Base-by-base conservation (phyloP, 2,329 filamentous ascomycete species). In the Zymoseptoria pseudotritici region DNA sequence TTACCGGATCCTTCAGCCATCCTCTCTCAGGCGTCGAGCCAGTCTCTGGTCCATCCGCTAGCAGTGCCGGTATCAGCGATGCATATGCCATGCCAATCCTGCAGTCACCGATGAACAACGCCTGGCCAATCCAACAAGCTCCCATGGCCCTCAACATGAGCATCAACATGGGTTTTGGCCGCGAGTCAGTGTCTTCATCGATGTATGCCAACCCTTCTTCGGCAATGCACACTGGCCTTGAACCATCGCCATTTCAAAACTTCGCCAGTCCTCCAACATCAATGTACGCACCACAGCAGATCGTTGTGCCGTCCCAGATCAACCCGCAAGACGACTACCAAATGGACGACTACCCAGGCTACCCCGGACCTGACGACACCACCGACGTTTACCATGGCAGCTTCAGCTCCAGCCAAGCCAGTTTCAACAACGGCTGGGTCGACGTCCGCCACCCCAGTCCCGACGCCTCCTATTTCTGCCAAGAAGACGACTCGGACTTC, bases 281-380 rank as follows among this genome's bases (percentile, higher is more conserved):
- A 20, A 11, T 55, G 19, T 59, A 58, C 29, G 55, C 58, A 4
- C 36, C 49, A 7, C 63, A 61, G 2, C 62, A 64, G 29, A 61
- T 67, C 2, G 63, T 70, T 4, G 64, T 69, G 7, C 69, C 69
- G 10, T 67, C 68, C 1, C 63, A 70, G 36, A 59, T 71, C 2
- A 63, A 59, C 6, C 63, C 65, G 4, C 64, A 63, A 46, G 63
- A 67, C 4, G 64, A 63, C 50, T 68, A 65, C 36, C 31, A 53
- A 0, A 65, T 66, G 61, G 58, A 64, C 2, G 53, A 63, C 3
- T 65, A 62, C 53, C 29, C 58, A 1, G 56, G 46, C 4, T 67
- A 61, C 36, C 54, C 62, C 31, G 26, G 54, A 58, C 50, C 58
- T 9, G 36, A 61, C 31, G 53, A 59, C 52, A 55, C 24, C 50